Percentiles rank a stretch among this genome's conserved stretches.
phyloP scores from a whole-genome alignment of 179 eudicot genomes.

The Dionaea muscipula region DNA sequence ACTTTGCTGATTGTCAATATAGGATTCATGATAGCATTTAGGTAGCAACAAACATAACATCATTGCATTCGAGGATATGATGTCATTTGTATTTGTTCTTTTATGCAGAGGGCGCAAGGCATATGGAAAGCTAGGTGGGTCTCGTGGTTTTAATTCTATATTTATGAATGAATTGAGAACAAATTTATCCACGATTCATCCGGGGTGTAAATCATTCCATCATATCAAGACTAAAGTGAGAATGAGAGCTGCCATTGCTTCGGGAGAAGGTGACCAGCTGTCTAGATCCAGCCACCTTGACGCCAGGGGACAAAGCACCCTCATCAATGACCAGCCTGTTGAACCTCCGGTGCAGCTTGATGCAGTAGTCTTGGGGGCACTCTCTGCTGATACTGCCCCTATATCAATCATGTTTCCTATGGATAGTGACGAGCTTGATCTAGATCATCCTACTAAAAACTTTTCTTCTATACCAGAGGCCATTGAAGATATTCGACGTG shows the following conservation, averaged over 20 bases:
- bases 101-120: conserved; percentile 21
- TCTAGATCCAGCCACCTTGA: conserved; percentile 23
- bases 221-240: conserved; percentile 21
- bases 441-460: conserved; percentile 56
- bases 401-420: conserved; percentile 28
- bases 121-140: conserved; percentile 25
- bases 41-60: too few species aligned
- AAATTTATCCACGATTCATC: conserved; percentile 20
- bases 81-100: neutral
- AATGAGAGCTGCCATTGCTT: conserved; percentile 36
- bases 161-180: conserved; percentile 23
- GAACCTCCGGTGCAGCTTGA: conserved; percentile 50
- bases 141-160: conserved; percentile 20
- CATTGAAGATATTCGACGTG: conserved; percentile 72
- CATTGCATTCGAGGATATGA: too few species aligned
- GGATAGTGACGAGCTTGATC: conserved; percentile 48
- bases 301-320: conserved; percentile 11
- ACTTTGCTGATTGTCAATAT: too few species aligned
- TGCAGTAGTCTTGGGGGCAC: conserved; percentile 42
- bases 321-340: conserved; percentile 18
- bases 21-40: too few species aligned
- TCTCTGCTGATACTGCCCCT: conserved; percentile 51
- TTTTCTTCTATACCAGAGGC: conserved; percentile 80
- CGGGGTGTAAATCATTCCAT: conserved; percentile 19
- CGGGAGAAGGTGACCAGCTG: conserved; percentile 41